These are phyloP conservation scores for Penicillium waksmanii DNA, from an alignment of 495 filamentous ascomycete genomes.

Conservation along the genomic window DNA sequence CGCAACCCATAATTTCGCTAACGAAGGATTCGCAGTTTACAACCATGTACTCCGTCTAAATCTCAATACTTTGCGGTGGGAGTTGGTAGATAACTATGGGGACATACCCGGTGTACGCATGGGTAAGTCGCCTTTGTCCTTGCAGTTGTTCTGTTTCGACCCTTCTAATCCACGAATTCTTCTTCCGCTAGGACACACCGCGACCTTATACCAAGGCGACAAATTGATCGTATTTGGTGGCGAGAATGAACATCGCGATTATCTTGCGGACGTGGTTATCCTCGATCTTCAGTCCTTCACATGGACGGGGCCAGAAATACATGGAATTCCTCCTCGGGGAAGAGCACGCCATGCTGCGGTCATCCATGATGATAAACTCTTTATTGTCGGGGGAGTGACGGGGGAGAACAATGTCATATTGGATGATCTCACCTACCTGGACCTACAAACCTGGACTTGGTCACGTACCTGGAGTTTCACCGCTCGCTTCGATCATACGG, in stretches of 20 bases:
- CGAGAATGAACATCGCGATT: slow-evolving; percentile 95
- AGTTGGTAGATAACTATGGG: slow-evolving; percentile 95
- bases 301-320: slow-evolving; percentile 89
- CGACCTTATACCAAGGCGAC: slow-evolving; percentile 90
- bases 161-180: background rate
- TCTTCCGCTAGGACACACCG: slow-evolving; percentile 75
- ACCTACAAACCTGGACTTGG: slow-evolving; percentile 98
- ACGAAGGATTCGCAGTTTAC: slow-evolving; percentile 64
- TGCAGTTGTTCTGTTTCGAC: slow-evolving; percentile 5
- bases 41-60: slow-evolving; percentile 94
- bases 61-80: slow-evolving; percentile 86
- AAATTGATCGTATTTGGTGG: slow-evolving; percentile 96
- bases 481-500: slow-evolving; percentile 88
- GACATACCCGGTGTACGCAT: slow-evolving; percentile 98
- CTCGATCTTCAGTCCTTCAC: slow-evolving; percentile 91
- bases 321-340: slow-evolving; percentile 81
- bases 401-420: slow-evolving; percentile 85
- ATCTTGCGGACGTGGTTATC: slow-evolving; percentile 93
- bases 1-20: background rate
- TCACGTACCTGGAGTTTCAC: slow-evolving; percentile 95
- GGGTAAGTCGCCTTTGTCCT: slow-evolving; percentile 59
- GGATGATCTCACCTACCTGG: slow-evolving; percentile 94
- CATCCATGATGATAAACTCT: slow-evolving; percentile 94
- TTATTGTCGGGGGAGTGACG: slow-evolving; percentile 88
- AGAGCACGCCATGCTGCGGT: slow-evolving; percentile 92